Evolutionary conservation across 352 stramenopile genomes (phyloP), one percentile per base, ranked within the genome.

Genomic region (Phytophthora citricola): DNA sequence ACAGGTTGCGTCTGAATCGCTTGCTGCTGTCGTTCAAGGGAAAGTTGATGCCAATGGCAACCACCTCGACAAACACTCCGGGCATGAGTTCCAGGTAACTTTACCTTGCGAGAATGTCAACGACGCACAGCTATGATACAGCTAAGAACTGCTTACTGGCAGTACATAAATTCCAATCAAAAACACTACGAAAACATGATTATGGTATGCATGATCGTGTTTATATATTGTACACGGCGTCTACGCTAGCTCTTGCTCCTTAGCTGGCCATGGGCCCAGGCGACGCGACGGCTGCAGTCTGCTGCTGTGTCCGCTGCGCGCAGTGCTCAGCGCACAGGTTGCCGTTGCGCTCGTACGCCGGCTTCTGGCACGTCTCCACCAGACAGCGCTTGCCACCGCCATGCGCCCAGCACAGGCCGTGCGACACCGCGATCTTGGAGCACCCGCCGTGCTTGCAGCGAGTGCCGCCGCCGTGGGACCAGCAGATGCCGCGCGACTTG

Each of bases 401-500:
- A 44, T 89, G 80, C 0, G 80, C 80, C 80, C 80, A 89, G 60
- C 77, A 89, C 63, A 58, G 17, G 17, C 17, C 17, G 17, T 20
- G 4, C 71, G 55, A 1, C 77, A 89, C 77, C 5, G 80, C 78
- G 59, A 88, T 87, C 69, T 87, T 88, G 27, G 56, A 54, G 61
- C 81, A 90, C 49, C 58, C 55, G n/a, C 66, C 60, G 26, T 77
- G 41, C 44, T 86, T 85, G 64, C 81, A 90, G 48, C 75, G 74
- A 24, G 80, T 91, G 39, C 88, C 88, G 2, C 88, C 88, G 32
- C 88, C 88, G 60, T 96, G 88, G 5, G 83, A 91, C 88, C 87
- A 94, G 70, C 88, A 96, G 56, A 91, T 85, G 17, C 88, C 88
- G 14, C 84, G 71, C 17, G 84, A 92, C 66, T 94, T 94, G 63